A percentile compares a stretch with the other conserved stretches of the same genome.
These are phyloP conservation scores for Aspergillus ellipticus DNA, from an alignment of 495 filamentous ascomycete genomes.

Conservation along the genomic window DNA sequence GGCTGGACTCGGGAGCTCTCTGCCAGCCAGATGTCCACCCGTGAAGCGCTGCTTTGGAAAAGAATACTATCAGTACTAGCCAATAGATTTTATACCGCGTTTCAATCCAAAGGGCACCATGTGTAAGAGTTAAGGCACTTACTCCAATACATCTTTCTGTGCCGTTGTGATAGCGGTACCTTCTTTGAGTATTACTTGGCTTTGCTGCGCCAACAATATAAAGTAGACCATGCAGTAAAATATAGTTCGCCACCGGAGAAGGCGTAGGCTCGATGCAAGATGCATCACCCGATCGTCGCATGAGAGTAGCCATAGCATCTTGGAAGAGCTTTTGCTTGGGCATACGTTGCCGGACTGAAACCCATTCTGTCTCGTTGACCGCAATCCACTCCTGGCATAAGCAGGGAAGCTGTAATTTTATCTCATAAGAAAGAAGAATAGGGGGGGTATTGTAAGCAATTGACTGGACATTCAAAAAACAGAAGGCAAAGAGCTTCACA, in stretches of 20 bases:
- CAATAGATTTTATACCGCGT: too few relatives aligned
- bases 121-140: too few relatives aligned
- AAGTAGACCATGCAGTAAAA: slow-evolving; percentile 57
- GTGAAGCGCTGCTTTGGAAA: slow-evolving; percentile 47
- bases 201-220: too few relatives aligned
- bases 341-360: neutral
- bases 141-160: slow-evolving; percentile 36
- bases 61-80: too few relatives aligned
- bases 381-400: slow-evolving; percentile 23
- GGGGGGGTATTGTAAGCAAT: slow-evolving; percentile 37
- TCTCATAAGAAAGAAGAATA: slow-evolving; percentile 50
- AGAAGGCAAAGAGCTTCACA: slow-evolving; percentile 34
- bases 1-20: slow-evolving; percentile 25
- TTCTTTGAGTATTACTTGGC: too few relatives aligned
- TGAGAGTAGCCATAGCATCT: slow-evolving; percentile 12
- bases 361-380: slow-evolving; percentile 8
- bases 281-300: neutral
- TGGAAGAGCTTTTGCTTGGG: slow-evolving; percentile 16
- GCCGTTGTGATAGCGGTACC: too few relatives aligned
- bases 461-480: slow-evolving; percentile 35
- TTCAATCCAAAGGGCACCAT: too few relatives aligned
- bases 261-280: slow-evolving; percentile 7
- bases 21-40: slow-evolving; percentile 35
- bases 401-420: slow-evolving; percentile 55
- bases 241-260: slow-evolving; percentile 57